phyloP scores from a whole-genome alignment of 2,329 filamentous ascomycete species.

The Esteya vermicola region DNA sequence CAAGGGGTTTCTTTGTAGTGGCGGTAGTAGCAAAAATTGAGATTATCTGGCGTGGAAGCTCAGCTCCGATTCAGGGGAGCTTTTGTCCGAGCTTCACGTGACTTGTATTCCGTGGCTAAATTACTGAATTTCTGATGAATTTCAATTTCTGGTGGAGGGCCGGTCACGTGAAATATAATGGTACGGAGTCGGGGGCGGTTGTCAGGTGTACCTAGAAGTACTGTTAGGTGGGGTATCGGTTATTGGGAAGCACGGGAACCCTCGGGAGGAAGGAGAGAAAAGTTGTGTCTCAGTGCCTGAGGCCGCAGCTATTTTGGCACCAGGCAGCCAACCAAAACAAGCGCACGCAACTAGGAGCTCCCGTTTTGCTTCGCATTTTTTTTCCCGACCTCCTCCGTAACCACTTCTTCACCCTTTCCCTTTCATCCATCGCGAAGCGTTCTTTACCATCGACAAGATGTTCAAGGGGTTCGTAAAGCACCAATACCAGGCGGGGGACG shows the following conservation, averaged over 20 bases:
- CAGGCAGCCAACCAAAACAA: constrained; percentile 9
- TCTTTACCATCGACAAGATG: constrained; percentile 42
- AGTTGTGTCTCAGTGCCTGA: constrained; percentile 8
- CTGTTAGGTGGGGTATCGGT: constrained; percentile 8
- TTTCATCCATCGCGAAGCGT: constrained; percentile 9
- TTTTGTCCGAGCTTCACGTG: constrained; percentile 1
- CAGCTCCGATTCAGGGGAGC: not conserved
- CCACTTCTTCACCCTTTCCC: constrained; percentile 4
- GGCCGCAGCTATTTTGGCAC: constrained; percentile 2
- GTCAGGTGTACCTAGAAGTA: no score
- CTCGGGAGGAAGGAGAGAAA: constrained; percentile 10
- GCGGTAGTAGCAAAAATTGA: not conserved
- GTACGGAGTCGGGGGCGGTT: no score
- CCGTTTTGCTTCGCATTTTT: constrained; percentile 12
- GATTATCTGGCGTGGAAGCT: not conserved
- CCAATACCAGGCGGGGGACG: constrained; percentile 11
- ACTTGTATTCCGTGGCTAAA: no score
- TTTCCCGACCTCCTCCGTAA: constrained; percentile 13
- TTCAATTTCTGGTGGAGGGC: no score
- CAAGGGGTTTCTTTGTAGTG: not conserved
- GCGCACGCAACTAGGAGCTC: constrained; percentile 9
- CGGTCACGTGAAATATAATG: not conserved
- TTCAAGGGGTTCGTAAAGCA: constrained; percentile 58
- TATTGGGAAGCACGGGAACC: constrained; percentile 9
- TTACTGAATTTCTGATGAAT: no score